A percentile compares a stretch with the other conserved stretches of the same genome.
These are phyloP conservation scores for Cladophialophora yegresii DNA, from an alignment of 2,329 filamentous ascomycete species.

Conservation along the genomic window DNA sequence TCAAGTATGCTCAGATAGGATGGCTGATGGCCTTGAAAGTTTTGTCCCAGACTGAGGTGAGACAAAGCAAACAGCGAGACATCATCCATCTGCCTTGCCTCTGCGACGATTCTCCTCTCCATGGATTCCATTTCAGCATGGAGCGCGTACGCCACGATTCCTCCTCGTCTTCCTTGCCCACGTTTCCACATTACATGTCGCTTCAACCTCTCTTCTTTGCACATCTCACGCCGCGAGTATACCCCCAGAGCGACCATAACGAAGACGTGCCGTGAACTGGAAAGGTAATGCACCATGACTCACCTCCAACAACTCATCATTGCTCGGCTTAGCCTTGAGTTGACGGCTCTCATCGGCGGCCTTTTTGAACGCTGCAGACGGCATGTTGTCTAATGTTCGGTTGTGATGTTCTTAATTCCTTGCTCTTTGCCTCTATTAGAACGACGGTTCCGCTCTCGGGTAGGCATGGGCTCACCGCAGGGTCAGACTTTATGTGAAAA, in stretches of 20 bases:
- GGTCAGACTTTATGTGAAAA: neutral
- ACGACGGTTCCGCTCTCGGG: neutral
- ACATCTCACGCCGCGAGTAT: neutral
- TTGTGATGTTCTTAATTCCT: slow-evolving; percentile 3
- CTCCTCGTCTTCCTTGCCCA: neutral
- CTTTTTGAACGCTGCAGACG: slow-evolving; percentile 40
- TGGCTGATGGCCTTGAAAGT: neutral
- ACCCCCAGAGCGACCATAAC: neutral
- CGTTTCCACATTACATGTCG: no score
- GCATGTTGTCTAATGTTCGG: slow-evolving; percentile 25
- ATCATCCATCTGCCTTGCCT: neutral
- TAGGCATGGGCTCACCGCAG: neutral
- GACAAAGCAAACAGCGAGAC: neutral
- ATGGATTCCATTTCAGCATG: neutral
- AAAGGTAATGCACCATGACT: neutral
- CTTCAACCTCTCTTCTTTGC: neutral
- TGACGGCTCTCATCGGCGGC: slow-evolving; percentile 42
- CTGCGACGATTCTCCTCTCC: neutral
- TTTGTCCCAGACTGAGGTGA: neutral
- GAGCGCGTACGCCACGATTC: neutral
- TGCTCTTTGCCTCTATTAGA: slow-evolving; percentile 1
- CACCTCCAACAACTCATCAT: slow-evolving; percentile 44
- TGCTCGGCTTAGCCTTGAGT: slow-evolving; percentile 41
- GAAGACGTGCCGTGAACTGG: neutral
- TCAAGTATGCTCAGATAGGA: neutral